phyloP scores from a whole-genome alignment of 345 rosid genomes.

The Turritis glabra region DNA sequence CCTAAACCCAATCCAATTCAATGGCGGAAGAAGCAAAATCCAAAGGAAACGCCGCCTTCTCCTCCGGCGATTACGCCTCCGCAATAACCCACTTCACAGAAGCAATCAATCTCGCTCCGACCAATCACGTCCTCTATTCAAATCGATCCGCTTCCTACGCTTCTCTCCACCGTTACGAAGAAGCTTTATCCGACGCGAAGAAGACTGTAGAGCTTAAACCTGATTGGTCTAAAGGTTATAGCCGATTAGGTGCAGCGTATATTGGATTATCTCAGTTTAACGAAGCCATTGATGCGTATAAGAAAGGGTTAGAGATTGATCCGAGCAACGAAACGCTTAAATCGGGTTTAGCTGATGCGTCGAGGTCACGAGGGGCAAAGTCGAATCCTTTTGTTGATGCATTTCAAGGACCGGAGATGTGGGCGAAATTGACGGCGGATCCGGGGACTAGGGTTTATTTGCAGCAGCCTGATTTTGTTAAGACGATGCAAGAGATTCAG shows the following conservation, averaged over 20 bases:
- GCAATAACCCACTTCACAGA: slow-evolving; percentile 82
- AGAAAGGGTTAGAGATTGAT: slow-evolving; percentile 78
- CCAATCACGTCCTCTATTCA: slow-evolving; percentile 86
- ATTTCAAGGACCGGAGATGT: slow-evolving; percentile 86
- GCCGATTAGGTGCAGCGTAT: slow-evolving; percentile 89
- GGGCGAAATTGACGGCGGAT: slow-evolving; percentile 94
- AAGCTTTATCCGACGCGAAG: slow-evolving; percentile 77
- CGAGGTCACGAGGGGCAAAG: slow-evolving; percentile 42
- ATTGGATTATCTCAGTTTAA: slow-evolving; percentile 56
- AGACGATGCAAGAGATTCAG: slow-evolving; percentile 91
- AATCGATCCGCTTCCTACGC: slow-evolving; percentile 94
- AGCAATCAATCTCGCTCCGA: slow-evolving; percentile 70
- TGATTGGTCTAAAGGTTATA: slow-evolving; percentile 94
- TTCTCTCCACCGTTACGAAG: slow-evolving; percentile 67
- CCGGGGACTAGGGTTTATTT: slow-evolving; percentile 65
- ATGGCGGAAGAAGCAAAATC: slow-evolving; percentile 88
- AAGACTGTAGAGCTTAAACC: slow-evolving; percentile 93
- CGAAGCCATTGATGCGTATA: slow-evolving; percentile 68
- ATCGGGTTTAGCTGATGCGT: slow-evolving; percentile 72
- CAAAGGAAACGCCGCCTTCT: slow-evolving; percentile 91
- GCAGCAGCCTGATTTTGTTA: slow-evolving; percentile 81
- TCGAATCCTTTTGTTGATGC: slow-evolving; percentile 68
- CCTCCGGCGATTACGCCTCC: slow-evolving; percentile 70
- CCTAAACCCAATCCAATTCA: background rate
- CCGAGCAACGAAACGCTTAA: slow-evolving; percentile 76